Base-by-base conservation (phyloP, 2,329 filamentous ascomycete species). In the Ceratocystis destructans region DNA sequence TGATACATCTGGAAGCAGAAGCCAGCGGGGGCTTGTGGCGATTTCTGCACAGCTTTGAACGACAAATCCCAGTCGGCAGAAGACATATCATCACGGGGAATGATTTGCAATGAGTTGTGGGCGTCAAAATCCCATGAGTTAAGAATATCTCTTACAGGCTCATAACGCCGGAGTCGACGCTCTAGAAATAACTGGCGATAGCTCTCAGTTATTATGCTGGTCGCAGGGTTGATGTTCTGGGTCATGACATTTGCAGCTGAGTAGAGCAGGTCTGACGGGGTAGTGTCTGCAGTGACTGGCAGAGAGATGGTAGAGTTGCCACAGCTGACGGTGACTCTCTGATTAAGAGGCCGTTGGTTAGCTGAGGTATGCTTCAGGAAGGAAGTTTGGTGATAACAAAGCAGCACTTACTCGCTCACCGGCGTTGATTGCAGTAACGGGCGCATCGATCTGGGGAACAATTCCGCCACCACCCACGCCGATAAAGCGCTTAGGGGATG, bases 81-180 rank as follows among this genome's bases (percentile, higher is more conserved):
- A 4, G 79, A 77, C 1, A 79, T 76, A 46, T 85, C 81, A 1
- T 81, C 78, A 15, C 86, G 80, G 65, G 87, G 77, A 25, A 96
- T 80, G 20, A 88, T 76, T 41, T 64, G 45, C 15, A 97, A 79
- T 6, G 82, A 80, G 71, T 96, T 94, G 70, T 91, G 87, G 1
- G 81, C 79, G 73, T 96, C 91, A 55, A 82, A 80, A 68, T 96
- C 89, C 93, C 93, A 97, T 0, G 91, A 95, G 74, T 96, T 95
- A 81, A 96, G 83, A 25, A 96, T 83, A 71, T 96, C 90, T 68
- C 90, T 84, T 41, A 97, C 82, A 69, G 84, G 85, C 76, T 97
- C 93, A 73, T 96, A 96, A 48, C 85, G 86, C 50, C 93, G 87
- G 31, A 97, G 77, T 0, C 89, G 87, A 48, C 93, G 85, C 74